Conservation (phyloP, 2,329 filamentous ascomycete genomes). For the Aspergillus unguis region DNA sequence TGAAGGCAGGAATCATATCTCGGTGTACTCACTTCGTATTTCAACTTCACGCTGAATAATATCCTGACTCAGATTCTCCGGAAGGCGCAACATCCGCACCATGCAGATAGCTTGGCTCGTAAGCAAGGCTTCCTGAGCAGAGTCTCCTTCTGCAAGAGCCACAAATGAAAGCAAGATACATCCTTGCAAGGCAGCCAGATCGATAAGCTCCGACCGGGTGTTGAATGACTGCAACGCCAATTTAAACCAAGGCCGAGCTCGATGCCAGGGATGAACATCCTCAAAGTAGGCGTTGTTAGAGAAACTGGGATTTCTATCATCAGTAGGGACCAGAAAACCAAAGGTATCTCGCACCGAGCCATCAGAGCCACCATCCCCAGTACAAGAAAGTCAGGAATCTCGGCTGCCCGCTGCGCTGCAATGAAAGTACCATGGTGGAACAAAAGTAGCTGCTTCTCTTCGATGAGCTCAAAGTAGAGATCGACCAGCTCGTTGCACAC, state of each 20-base stretch:
- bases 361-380: slow-evolving; percentile 5
- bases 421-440: slow-evolving; percentile 5
- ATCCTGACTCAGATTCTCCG: not conserved
- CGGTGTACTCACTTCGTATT: not conserved
- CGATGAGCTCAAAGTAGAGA: slow-evolving; percentile 7
- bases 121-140: slow-evolving; percentile 3
- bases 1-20: not conserved
- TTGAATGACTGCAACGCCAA: slow-evolving; percentile 2
- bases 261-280: slow-evolving; percentile 1
- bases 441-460: slow-evolving; percentile 6
- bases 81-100: slow-evolving; percentile 5
- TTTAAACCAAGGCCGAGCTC: slow-evolving; percentile 1
- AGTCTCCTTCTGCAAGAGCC: slow-evolving; percentile 1
- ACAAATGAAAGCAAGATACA: not conserved
- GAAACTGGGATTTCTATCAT: not conserved
- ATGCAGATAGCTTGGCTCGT: slow-evolving; percentile 5
- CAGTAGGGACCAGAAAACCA: not conserved
- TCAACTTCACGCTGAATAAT: slow-evolving; percentile 5
- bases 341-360: not conserved
- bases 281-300: slow-evolving; percentile 2
- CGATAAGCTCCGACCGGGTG: not conserved
- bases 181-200: slow-evolving; percentile 1
- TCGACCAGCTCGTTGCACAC: slow-evolving; percentile 7
- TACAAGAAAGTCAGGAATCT: slow-evolving; percentile 1
- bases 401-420: not conserved